Percentiles rank a stretch among this genome's conserved stretches.
phyloP scores from a whole-genome alignment of 176 grass and related monocot genomes.

The Oryza brachyantha region DNA sequence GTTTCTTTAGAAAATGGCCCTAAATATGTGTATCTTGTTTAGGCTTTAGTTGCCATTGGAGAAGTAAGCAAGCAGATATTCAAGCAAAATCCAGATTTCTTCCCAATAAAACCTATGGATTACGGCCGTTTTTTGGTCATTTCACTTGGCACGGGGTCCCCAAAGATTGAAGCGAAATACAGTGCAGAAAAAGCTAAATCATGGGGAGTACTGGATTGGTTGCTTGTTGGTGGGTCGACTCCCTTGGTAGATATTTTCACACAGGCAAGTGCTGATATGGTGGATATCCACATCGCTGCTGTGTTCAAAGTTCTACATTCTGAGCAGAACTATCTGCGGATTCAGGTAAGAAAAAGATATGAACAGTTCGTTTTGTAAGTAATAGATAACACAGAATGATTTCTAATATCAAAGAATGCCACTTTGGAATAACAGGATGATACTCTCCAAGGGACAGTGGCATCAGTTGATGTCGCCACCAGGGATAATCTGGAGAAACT shows the following conservation, averaged over 20 bases:
- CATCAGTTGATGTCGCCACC: slow-evolving; percentile 65
- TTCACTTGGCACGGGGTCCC: slow-evolving; percentile 79
- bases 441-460: slow-evolving; percentile 47
- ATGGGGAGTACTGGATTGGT: slow-evolving; percentile 79
- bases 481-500: slow-evolving; percentile 76
- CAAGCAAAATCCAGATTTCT: slow-evolving; percentile 85
- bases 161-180: slow-evolving; percentile 57
- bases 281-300: slow-evolving; percentile 76
- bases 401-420: slow-evolving; percentile 28
- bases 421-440: slow-evolving; percentile 61
- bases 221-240: slow-evolving; percentile 64
- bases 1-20: background rate
- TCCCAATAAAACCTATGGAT: slow-evolving; percentile 81
- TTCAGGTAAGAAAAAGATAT: slow-evolving; percentile 53
- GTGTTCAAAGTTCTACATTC: slow-evolving; percentile 74
- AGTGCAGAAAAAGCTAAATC: slow-evolving; percentile 52
- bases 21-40: slow-evolving; percentile 30
- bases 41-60: slow-evolving; percentile 82
- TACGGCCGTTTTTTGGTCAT: slow-evolving; percentile 73
- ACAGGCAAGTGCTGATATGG: slow-evolving; percentile 81
- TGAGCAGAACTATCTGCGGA: slow-evolving; percentile 78
- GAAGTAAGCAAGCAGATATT: slow-evolving; percentile 77
- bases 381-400: background rate
- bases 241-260: slow-evolving; percentile 82
- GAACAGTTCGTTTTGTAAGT: slow-evolving; percentile 6